These are phyloP conservation scores for Thermochaetoides dissita DNA, from an alignment of 2,329 filamentous ascomycete genomes.

Conservation along the genomic window DNA sequence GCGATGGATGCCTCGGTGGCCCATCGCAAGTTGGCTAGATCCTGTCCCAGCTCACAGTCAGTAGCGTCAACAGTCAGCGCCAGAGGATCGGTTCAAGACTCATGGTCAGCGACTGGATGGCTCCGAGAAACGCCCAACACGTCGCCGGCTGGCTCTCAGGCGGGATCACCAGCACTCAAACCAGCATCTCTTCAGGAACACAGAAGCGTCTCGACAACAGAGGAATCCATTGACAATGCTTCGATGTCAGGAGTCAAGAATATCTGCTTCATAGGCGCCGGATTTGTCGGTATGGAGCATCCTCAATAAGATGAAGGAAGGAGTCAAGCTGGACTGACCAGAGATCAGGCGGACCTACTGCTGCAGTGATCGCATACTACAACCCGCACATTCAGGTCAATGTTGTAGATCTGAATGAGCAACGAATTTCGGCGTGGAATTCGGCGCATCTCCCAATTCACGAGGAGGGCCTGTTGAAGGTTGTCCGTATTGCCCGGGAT, in stretches of 20 bases:
- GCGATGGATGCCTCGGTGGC: conserved; percentile 1
- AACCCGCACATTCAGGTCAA: conserved; percentile 43
- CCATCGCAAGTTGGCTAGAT: conserved; percentile 4
- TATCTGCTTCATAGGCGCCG: conserved; percentile 44
- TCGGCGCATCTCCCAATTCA: conserved; percentile 44
- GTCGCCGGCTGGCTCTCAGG: conserved; percentile 15
- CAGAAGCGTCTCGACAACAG: conserved; percentile 2
- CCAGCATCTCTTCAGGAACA: conserved; percentile 3
- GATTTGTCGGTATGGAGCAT: conserved; percentile 37
- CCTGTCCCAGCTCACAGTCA: conserved; percentile 13
- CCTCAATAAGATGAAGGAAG: neutral
- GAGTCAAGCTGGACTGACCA: neutral
- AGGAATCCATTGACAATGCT: neutral
- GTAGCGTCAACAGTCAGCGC: conserved; percentile 10
- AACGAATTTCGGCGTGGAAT: conserved; percentile 43
- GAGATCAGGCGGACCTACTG: conserved; percentile 40
- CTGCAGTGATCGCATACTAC: conserved; percentile 44
- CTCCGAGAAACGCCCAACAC: conserved; percentile 12
- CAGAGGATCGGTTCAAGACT: conserved; percentile 7
- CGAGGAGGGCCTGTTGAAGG: conserved; percentile 40
- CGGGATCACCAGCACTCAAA: conserved; percentile 16
- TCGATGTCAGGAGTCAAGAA: conserved; percentile 18
- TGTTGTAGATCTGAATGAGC: conserved; percentile 43
- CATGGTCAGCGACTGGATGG: conserved; percentile 12
- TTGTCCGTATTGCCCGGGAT: conserved; percentile 34